Percentiles rank a stretch among this genome's conserved stretches.
Evolutionary conservation across 2,329 filamentous ascomycete genomes (phyloP).

Genomic region (Paecilomyces fulvus): DNA sequence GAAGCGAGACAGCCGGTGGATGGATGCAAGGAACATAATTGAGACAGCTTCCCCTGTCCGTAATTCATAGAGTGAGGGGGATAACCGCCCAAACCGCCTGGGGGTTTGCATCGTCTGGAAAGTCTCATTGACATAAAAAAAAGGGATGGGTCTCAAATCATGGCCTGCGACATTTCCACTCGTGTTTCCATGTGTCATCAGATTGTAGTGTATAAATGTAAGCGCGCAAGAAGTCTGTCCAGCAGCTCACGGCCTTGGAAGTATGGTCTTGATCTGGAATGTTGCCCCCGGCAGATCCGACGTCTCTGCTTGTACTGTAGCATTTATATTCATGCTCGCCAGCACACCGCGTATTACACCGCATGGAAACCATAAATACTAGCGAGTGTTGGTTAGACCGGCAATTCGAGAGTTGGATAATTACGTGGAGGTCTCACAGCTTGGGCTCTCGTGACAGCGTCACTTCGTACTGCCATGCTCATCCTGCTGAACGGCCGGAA

Average conservation of each 20-base stretch:
- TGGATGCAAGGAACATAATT: neutral
- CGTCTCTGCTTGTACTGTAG: constrained; percentile 84
- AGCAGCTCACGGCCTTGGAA: constrained; percentile 52
- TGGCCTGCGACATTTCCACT: neutral
- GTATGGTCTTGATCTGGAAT: constrained; percentile 88
- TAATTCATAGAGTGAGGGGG: neutral
- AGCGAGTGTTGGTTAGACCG: neutral
- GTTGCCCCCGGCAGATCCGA: constrained; percentile 78
- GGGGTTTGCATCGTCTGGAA: neutral
- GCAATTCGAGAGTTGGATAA: neutral
- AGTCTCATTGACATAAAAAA: neutral
- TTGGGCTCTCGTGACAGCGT: constrained; percentile 66
- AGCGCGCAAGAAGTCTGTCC: neutral
- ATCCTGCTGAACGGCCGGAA: constrained; percentile 86
- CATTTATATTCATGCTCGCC: constrained; percentile 81
- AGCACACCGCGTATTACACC: constrained; percentile 88
- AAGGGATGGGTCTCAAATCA: neutral
- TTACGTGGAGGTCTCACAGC: constrained; percentile 48
- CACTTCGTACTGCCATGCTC: constrained; percentile 70
- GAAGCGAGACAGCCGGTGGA: neutral
- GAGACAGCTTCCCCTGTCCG: neutral
- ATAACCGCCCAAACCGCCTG: neutral
- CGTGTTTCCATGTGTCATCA: neutral
- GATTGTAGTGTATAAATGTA: neutral
- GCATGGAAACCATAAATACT: constrained; percentile 95